Conservation (phyloP, 345 rosid species). For the Eucalyptus curtisii region DNA sequence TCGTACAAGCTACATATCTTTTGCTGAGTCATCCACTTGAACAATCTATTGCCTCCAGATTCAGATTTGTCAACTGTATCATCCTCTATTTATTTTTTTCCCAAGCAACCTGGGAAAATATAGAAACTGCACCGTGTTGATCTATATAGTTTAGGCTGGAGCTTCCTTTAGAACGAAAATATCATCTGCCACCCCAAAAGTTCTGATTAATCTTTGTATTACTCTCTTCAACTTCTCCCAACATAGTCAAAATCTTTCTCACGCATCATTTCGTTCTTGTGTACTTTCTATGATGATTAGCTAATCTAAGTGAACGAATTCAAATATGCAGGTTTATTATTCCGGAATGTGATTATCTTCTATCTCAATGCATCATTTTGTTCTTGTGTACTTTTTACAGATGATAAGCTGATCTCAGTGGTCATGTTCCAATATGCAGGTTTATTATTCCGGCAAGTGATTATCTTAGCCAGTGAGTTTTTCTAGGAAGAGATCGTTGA, state of each 20-base stretch:
- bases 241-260: neutral
- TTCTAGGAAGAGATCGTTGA: neutral
- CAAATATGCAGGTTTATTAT: neutral
- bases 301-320: neutral
- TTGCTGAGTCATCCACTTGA: neutral
- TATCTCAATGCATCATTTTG: neutral
- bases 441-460: neutral
- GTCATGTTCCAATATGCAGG: neutral
- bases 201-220: neutral
- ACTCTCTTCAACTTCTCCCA: neutral
- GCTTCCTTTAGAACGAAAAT: neutral
- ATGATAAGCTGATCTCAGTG: neutral
- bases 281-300: neutral
- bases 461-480: neutral
- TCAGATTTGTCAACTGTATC: neutral
- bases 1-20: neutral
- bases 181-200: neutral
- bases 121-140: neutral
- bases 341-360: neutral
- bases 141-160: neutral
- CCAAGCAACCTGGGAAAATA: neutral
- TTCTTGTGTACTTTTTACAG: neutral
- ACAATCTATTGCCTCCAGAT: neutral
- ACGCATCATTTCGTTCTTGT: neutral
- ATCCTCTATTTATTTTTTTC: neutral